Base-by-base conservation (phyloP, 2,329 filamentous ascomycete species). In the Apiospora saccharicola region DNA sequence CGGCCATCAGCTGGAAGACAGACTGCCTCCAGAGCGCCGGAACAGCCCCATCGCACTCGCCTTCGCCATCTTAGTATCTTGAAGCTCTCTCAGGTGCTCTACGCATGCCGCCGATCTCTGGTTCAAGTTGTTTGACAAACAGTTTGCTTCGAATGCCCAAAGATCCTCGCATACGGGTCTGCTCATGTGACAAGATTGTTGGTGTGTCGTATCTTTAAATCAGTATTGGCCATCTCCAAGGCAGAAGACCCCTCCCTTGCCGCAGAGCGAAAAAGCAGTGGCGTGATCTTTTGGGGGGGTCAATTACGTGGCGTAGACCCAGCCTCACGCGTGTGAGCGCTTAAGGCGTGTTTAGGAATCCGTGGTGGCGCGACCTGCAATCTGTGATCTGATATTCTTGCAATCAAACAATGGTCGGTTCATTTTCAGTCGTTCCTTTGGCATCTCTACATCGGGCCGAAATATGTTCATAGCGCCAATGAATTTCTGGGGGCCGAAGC, bases 361-460 rank as follows among this genome's bases (percentile, higher is more conserved):
- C 14, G 51, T 34, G 14, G 51, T 57, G 26, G n/a, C 49, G 49
- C 26, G 16, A 34, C 51, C 51, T 57, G 13, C 12, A 30, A 57
- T 34, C 26, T 57, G 24, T 24, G 51, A 57, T 57, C 51, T 57
- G 24, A 57, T 57, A 34, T 34, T 34, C 51, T 34, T 57, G 26
- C 51, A 53, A 30, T 26, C 24, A 53, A 30, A 14, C 24, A 53
- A 53, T 49, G 44, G 49, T 51, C 10, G 47, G 34, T 16, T 57
- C 51, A 19, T 13, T 13, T 53, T 30, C 51, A 53, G 2, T 14
- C 24, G n/a, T 4, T 7, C 19, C 41, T 41, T 22, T 64, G 34
- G 10, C 57, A 41, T 64, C 57, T 64, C 57, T 64, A 12, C 57
- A 34, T 64, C 57, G 57, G 57, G 57, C 57, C 34, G 57, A 64